Conservation (phyloP, 73 alveolate species). For the Durusdinium trenchii region DNA sequence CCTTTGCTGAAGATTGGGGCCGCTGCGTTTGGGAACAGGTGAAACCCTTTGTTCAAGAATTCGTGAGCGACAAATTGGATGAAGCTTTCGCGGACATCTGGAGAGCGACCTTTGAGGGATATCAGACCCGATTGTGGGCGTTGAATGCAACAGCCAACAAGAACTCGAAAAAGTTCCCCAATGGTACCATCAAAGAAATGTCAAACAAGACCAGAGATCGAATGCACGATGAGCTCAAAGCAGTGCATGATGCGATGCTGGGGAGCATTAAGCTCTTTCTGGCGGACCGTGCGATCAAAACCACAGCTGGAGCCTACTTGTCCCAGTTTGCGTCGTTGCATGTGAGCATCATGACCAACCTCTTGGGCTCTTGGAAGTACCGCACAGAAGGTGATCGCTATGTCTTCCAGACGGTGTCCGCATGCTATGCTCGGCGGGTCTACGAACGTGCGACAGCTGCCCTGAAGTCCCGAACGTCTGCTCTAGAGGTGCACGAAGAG, state of each 20-base stretch:
- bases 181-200: background rate
- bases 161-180: background rate
- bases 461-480: background rate
- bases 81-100: background rate
- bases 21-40: constrained; percentile 32
- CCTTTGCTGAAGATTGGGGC: background rate
- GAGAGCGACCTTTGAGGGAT: background rate
- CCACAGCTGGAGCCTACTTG: background rate
- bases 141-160: background rate
- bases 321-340: constrained; percentile 30
- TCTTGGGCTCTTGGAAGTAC: background rate
- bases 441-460: background rate
- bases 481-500: background rate
- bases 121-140: background rate
- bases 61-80: background rate
- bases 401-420: background rate
- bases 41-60: constrained; percentile 20
- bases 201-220: background rate
- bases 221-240: background rate
- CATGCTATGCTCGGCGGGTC: background rate
- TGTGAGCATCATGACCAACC: background rate
- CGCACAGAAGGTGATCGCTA: background rate
- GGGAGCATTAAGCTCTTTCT: background rate
- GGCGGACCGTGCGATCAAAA: background rate
- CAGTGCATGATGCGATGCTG: background rate